Evolutionary conservation across 2,329 filamentous ascomycete species (phyloP), one percentile per base, ranked within the genome.

Genomic region (Pestalotiopsis sp.): DNA sequence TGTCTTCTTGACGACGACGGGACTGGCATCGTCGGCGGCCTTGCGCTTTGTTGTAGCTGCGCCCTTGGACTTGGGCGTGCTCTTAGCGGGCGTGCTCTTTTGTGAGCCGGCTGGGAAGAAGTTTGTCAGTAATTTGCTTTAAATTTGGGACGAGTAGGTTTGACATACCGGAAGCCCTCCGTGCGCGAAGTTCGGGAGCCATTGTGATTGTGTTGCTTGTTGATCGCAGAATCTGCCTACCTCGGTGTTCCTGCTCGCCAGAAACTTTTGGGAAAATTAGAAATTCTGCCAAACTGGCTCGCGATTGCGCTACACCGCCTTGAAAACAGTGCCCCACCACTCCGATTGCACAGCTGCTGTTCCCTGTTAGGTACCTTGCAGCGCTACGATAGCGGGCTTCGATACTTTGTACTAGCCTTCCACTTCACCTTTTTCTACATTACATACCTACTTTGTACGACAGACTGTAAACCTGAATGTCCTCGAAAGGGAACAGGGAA

Each of bases 11-110:
- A 77, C 66, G 20, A 80, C 79, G 67, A 82, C 78, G 59, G 82
- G 82, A 5, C 81, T 83, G n/a, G 79, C 75, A 73, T 85, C 82
- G 39, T 84, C 83, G 69, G 78, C 73, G n/a, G 83, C 82, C 77
- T 81, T 81, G 66, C 80, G 79, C 75, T 82, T 81, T 67, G 75
- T 65, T 69, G 71, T 49, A 65, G 60, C 62, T 20, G 63, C 69
- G 13, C 68, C 69, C 72, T 75, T 77, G 78, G 76, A 75, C 72
- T 82, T 81, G 62, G 78, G 69, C 17, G 75, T 73, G 55, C 79
- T 73, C 75, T 81, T 82, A 5, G 31, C 31, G 62, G 78, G 69
- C 17, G 75, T 73, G 55, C 79, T 73, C 75, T 81, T 82, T 57
- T 77, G 76, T 64, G 75, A 74, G 57, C 76, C 73, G 69, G 81